A percentile compares a stretch with the other conserved stretches of the same genome.
Evolutionary conservation across 306 rosid genomes (phyloP).

Genomic region (Quercus variabilis): DNA sequence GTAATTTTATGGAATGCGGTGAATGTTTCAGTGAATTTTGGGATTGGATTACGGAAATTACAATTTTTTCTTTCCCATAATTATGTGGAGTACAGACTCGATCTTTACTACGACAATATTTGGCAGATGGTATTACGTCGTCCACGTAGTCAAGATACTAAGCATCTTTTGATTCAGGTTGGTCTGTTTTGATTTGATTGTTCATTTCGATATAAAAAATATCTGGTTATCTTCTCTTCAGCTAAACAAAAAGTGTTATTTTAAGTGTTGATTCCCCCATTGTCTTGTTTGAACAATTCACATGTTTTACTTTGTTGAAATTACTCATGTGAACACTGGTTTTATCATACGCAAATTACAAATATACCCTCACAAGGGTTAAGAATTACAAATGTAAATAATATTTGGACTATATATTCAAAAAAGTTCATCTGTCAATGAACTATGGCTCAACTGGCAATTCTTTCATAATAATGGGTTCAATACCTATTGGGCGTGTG

Average conservation of each 20-base stretch:
- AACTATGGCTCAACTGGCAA: too few species aligned
- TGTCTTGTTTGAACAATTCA: background rate
- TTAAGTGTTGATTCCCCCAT: background rate
- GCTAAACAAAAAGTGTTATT: background rate
- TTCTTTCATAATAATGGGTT: too few species aligned
- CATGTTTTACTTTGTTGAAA: background rate
- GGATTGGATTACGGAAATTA: conserved; percentile 41
- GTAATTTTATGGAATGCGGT: conserved; percentile 27
- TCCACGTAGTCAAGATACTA: conserved; percentile 33
- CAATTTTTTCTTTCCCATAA: conserved; percentile 27
- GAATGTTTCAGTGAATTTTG: conserved; percentile 47
- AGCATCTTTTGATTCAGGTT: conserved; percentile 80
- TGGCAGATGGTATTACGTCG: conserved; percentile 58
- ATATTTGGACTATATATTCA: too few species aligned
- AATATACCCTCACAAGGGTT: too few species aligned
- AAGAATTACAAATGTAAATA: too few species aligned
- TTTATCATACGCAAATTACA: too few species aligned
- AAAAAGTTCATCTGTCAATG: too few species aligned
- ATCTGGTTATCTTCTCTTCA: background rate
- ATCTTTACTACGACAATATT: conserved; percentile 55
- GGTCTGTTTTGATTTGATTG: too few species aligned
- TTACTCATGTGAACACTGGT: too few species aligned
- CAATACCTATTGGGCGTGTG: too few species aligned
- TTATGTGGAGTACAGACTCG: conserved; percentile 39
- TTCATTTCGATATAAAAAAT: background rate